Evolutionary conservation across 2,329 filamentous ascomycete species (phyloP).

Genomic region (Pezizomycotina sp.): DNA sequence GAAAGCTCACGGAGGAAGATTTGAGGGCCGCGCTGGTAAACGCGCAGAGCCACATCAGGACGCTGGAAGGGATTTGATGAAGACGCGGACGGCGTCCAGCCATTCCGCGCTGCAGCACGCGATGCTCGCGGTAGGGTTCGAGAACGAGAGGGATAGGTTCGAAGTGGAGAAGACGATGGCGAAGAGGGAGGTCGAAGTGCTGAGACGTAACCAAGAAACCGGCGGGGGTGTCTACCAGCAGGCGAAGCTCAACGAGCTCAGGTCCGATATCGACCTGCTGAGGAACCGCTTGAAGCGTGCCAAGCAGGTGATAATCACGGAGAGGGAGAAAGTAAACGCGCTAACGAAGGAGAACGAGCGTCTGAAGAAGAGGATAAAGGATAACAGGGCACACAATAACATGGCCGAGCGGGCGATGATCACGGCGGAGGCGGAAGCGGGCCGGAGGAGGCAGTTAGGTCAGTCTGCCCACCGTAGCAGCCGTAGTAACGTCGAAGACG

Average conservation of each 20-base stretch:
- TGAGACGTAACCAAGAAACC: conserved; percentile 8
- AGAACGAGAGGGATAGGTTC: conserved; percentile 24
- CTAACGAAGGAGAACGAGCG: conserved; percentile 22
- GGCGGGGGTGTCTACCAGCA: conserved; percentile 2
- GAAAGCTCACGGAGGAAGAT: too few species aligned
- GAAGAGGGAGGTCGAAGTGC: conserved; percentile 22
- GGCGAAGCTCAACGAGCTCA: conserved; percentile 4
- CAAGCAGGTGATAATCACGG: conserved; percentile 16
- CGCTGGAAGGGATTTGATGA: conserved; percentile 22
- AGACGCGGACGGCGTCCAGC: conserved; percentile 21
- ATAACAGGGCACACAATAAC: conserved; percentile 23
- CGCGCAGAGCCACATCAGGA: conserved; percentile 22
- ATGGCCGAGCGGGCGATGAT: conserved; percentile 13
- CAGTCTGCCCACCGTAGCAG: conserved; percentile 1
- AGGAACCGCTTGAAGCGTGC: conserved; percentile 12
- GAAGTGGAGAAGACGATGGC: conserved; percentile 25
- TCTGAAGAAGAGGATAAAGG: conserved; percentile 23
- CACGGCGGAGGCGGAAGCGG: conserved; percentile 12
- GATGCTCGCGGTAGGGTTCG: conserved; percentile 23
- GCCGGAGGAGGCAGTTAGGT: conserved; percentile 9
- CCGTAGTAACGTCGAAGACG: conserved; percentile 19
- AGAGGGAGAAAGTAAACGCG: conserved; percentile 17
- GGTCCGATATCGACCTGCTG: conserved; percentile 9
- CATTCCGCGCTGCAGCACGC: conserved; percentile 25
- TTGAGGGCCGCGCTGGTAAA: conserved; percentile 25